Base-by-base conservation (phyloP, 2,329 filamentous ascomycete genomes). In the Zymoseptoria passerinii region DNA sequence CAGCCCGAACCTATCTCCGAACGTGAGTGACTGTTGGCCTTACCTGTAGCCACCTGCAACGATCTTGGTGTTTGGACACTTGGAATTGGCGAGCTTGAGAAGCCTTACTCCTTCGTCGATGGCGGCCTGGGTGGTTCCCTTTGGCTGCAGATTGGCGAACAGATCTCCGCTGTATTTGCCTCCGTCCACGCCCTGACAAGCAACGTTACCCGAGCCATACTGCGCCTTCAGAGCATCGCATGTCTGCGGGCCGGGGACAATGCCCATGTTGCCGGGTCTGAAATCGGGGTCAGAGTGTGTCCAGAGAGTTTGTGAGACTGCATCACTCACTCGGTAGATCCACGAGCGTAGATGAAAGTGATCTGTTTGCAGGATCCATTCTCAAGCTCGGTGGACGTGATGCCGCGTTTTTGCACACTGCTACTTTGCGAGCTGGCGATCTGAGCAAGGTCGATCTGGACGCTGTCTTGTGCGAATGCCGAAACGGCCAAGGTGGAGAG, bases 41-140 rank as follows among this genome's bases (percentile, higher is more conserved):
- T 28, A 52, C 50, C 50, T 52, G 29, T 63, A 61, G 48, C 61
- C 61, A 28, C 53, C 55, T 54, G 53, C 55, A 19, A 57, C 55
- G 48, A 61, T 51, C 28, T 56, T 57, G 9, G 58, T 55, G 48
- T 63, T 55, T 13, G 61, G 59, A 51, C 59, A 63, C 28, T 59
- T 56, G 51, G 40, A 59, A 16, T 28, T 61, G 44, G 61, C 61
- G 13, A 61, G 51, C 18, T 52, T 59, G 59, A 59, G 57, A 28
- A 63, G 54, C 10, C 56, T 29, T 18, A 27, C 58, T 2, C 50
- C 61, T 20, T 61, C 61, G 10, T 19, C 50, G 19, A 61, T 53
- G 20, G 58, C 59, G 49, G 56, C 59, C 40, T 49, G 27, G 18
- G 58, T 50, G 2, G 60, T 61, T 9, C 58, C 60, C 19, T 50